Conservation (phyloP, 352 stramenopile species). For the Pythium insidiosum region DNA sequence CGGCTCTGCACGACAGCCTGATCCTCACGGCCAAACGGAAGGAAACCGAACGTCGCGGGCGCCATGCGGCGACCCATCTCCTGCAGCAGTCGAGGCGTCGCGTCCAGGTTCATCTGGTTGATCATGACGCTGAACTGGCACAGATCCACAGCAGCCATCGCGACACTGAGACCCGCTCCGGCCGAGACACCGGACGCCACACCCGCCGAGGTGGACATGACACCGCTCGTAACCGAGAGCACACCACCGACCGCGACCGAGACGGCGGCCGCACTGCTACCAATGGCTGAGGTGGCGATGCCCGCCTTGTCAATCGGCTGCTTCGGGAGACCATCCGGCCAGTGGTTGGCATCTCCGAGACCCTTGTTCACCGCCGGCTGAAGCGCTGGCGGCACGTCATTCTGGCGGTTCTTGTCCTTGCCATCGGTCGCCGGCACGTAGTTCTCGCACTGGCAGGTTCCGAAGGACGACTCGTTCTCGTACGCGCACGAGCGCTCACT, state of each 20-base stretch:
- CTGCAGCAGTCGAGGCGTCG: constrained; percentile 58
- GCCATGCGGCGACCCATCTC: constrained; percentile 73
- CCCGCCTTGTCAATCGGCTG: constrained; percentile 59
- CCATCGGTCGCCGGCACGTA: not conserved
- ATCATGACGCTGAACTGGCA: constrained; percentile 82
- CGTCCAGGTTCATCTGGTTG: constrained; percentile 80
- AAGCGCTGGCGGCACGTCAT: constrained; percentile 2
- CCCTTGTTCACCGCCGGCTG: constrained; percentile 35
- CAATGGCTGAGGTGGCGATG: constrained; percentile 43
- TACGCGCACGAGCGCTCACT: constrained; percentile 46
- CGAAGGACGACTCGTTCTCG: constrained; percentile 43
- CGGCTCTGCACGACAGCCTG: constrained; percentile 6
- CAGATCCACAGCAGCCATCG: constrained; percentile 61
- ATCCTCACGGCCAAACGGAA: constrained; percentile 49
- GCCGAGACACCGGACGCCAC: constrained; percentile 49
- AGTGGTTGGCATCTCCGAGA: constrained; percentile 54
- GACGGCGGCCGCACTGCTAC: constrained; percentile 44
- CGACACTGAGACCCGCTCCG: constrained; percentile 53
- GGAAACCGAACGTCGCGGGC: constrained; percentile 49
- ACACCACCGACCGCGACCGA: constrained; percentile 48
- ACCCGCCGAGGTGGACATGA: constrained; percentile 46
- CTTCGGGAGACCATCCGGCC: constrained; percentile 47
- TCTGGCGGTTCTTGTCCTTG: not conserved
- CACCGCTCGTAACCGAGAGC: constrained; percentile 51
- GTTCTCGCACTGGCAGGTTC: constrained; percentile 51